phyloP scores from a whole-genome alignment of 176 grass and related monocot species.

The Oryza longistaminata region DNA sequence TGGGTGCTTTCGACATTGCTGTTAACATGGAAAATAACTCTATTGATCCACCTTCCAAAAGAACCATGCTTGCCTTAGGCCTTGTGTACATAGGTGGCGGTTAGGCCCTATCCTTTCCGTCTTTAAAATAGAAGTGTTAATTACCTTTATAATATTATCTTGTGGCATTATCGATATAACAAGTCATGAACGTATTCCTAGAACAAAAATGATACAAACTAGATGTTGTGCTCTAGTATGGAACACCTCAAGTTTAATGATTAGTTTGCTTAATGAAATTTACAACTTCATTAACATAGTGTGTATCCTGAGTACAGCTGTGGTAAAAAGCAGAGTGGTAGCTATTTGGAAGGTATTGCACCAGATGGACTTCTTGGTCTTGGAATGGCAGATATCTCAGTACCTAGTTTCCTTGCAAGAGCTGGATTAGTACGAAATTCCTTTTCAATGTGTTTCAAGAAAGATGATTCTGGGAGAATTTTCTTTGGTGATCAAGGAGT shows the following conservation, averaged over 20 bases:
- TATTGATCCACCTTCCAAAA: neutral
- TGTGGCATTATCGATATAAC: neutral
- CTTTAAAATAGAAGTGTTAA: neutral
- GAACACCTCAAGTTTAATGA: slow-evolving; percentile 4
- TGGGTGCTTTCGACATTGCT: neutral
- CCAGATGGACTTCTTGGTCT: slow-evolving; percentile 96
- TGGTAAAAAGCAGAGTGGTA: slow-evolving; percentile 91
- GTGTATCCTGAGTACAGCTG: slow-evolving; percentile 51
- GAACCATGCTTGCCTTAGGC: neutral
- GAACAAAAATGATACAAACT: neutral
- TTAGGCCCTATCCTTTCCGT: neutral
- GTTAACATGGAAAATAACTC: neutral
- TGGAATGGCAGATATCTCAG: slow-evolving; percentile 82
- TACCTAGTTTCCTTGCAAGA: slow-evolving; percentile 93
- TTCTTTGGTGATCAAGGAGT: slow-evolving; percentile 88
- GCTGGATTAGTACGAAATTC: slow-evolving; percentile 78
- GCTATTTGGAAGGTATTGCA: slow-evolving; percentile 88
- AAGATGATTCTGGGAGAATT: slow-evolving; percentile 88
- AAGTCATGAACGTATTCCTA: neutral
- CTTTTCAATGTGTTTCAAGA: slow-evolving; percentile 90
- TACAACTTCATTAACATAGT: slow-evolving; percentile 18
- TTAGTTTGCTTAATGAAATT: slow-evolving; percentile 18
- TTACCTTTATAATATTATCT: neutral
- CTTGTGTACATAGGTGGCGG: neutral
- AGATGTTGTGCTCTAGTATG: neutral